Percentiles rank a stretch among this genome's conserved stretches.
phyloP scores from a whole-genome alignment of 2,329 filamentous ascomycete genomes.

The Fusarium musae region DNA sequence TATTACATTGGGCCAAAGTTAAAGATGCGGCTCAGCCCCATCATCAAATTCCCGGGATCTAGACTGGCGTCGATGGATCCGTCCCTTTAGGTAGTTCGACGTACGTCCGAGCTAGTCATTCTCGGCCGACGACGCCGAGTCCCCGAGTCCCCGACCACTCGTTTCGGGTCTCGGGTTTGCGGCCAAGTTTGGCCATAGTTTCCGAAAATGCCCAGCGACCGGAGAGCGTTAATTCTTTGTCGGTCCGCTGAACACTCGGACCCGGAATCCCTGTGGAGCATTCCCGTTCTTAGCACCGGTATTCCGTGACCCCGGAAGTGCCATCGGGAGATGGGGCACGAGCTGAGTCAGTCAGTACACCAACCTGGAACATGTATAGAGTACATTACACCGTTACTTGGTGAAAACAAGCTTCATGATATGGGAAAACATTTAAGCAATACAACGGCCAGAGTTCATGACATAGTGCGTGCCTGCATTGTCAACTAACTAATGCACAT shows the following conservation, averaged over 20 bases:
- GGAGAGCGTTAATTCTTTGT: not conserved
- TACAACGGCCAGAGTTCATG: not conserved
- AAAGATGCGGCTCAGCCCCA: constrained; percentile 16
- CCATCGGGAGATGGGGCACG: not conserved
- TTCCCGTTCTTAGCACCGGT: not conserved
- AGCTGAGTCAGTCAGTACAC: constrained; percentile 2
- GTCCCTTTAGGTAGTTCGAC: not conserved
- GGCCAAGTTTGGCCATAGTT: not conserved
- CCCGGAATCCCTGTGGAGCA: constrained; percentile 1
- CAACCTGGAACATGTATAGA: not conserved
- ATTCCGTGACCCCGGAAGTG: not conserved
- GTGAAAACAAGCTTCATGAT: not conserved
- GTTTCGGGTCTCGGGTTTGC: not conserved
- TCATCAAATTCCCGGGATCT: not conserved
- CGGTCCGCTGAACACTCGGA: not conserved
- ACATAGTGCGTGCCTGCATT: not conserved
- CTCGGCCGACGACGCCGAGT: not conserved
- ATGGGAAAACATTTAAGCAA: not conserved
- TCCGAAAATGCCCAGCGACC: not conserved
- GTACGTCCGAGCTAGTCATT: not conserved
- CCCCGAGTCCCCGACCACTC: not conserved
- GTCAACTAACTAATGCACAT: not conserved
- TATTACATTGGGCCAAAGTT: not conserved
- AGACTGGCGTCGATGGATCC: not conserved
- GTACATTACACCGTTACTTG: not conserved